Evolutionary conservation across 345 rosid species (phyloP), one percentile per base, ranked within the genome.

Genomic region (Kernera saxatilis): DNA sequence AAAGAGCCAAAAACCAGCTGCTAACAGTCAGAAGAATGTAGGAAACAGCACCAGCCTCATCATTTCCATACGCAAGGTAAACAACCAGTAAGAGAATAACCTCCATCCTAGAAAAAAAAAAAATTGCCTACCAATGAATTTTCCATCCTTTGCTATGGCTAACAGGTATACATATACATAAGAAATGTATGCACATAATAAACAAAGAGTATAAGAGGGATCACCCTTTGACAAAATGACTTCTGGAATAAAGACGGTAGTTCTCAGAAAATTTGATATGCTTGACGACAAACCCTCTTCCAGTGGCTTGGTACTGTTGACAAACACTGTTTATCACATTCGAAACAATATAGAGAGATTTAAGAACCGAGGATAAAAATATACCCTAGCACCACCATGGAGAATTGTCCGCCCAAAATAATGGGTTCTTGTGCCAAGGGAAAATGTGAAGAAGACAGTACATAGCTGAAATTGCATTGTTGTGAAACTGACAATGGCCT

Each of bases 401-500:
- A 94, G 97, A 70, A 94, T 83, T 46, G 99, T 88, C 60, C 96
- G 88, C 58, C 99, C 99, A 74, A 91, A 94, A 73, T 94, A 94
- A 82, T 94, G 99, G 19, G 99, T 88, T 81, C 73, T 85, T 23
- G 99, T 94, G 74, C 97, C 97, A 77, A 94, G 82, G 45, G 99
- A 94, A 79, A 94, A 94, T 67, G 99, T 94, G 86, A 94, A 94
- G 83, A 91, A 94, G 80, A 94, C 97, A 13, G 99, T 83, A 69
- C 96, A 91, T 49, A 94, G 91, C 77, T 94, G 97, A 73, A 94
- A 76, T 70, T 94, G 99, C 99, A 94, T 94, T 29, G 99, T 91
- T 49, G 84, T 50, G 76, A 94, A 94, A 81, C 83, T 82, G 70
- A 94, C 93, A 78, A 91, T 70, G 27, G 99, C 99, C 98, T 93